These are phyloP conservation scores for Tulasnella sp. DNA, from an alignment of 768 basidiomycete species.

Conservation along the genomic window DNA sequence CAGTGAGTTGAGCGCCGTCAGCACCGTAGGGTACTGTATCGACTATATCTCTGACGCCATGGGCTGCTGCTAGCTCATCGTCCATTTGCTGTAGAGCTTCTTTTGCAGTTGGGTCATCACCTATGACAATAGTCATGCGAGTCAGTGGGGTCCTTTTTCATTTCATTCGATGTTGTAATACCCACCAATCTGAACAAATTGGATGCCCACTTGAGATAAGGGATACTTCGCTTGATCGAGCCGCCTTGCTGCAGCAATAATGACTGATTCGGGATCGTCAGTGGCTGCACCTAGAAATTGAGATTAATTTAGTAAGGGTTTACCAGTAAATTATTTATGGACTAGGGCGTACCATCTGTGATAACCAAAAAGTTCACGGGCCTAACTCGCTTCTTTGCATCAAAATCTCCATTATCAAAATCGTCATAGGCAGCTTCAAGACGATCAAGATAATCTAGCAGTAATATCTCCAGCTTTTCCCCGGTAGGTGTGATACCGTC, in stretches of 20 bases:
- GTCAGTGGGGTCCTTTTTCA: conserved; percentile 37
- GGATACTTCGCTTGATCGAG: conserved; percentile 28
- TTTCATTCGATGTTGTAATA: conserved; percentile 21
- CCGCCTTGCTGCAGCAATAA: conserved; percentile 21
- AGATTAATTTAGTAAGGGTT: not conserved
- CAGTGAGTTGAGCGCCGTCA: conserved; percentile 30
- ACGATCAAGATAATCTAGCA: conserved; percentile 30
- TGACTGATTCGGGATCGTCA: conserved; percentile 23
- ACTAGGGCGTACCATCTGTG: conserved; percentile 43
- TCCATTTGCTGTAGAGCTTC: conserved; percentile 39
- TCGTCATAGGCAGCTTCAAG: conserved; percentile 25
- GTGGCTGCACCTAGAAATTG: conserved; percentile 12
- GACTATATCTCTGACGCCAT: conserved; percentile 50
- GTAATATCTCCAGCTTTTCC: conserved; percentile 29
- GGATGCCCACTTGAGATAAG: conserved; percentile 28
- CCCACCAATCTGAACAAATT: conserved; percentile 28
- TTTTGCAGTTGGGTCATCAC: too few relatives aligned
- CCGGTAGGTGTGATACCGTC: conserved; percentile 30
- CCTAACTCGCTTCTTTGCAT: conserved; percentile 32
- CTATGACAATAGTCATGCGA: too few relatives aligned
- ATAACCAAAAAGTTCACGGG: conserved; percentile 47
- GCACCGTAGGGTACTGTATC: conserved; percentile 46
- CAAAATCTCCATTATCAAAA: conserved; percentile 24
- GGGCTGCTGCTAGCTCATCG: conserved; percentile 34
- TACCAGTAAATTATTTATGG: not conserved